Conservation (phyloP, 306 rosid species). For the Luffa aegyptiaca region DNA sequence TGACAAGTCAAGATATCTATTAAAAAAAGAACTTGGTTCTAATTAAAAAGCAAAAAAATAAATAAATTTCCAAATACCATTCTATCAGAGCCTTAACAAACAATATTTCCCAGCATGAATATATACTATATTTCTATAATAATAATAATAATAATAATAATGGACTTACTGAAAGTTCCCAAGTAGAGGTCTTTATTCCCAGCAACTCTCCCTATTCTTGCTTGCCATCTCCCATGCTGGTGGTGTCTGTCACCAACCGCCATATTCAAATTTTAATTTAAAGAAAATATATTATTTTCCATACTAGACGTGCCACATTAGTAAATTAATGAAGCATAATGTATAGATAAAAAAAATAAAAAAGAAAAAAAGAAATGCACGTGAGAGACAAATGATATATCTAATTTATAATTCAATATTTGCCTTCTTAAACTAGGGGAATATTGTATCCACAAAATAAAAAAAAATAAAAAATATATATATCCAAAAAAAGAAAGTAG, state of each 20-base stretch:
- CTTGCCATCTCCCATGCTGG: slow-evolving; percentile 98
- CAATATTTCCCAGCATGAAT: too few species aligned
- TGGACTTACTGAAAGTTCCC: slow-evolving; percentile 78
- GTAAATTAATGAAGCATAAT: neutral
- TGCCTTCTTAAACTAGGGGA: neutral
- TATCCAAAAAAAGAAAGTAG: too few species aligned
- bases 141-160: neutral
- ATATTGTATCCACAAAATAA: neutral
- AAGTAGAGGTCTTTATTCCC: slow-evolving; percentile 89
- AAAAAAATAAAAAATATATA: too few species aligned
- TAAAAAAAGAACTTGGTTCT: too few species aligned
- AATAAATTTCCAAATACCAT: too few species aligned
- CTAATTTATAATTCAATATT: neutral
- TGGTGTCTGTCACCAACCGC: slow-evolving; percentile 50
- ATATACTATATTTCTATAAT: neutral
- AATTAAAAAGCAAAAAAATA: too few species aligned
- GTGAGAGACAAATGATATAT: neutral
- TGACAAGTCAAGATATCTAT: too few species aligned
- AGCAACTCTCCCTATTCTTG: slow-evolving; percentile 90
- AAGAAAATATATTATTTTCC: neutral
- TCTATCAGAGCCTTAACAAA: too few species aligned
- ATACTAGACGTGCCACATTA: neutral
- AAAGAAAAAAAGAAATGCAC: neutral
- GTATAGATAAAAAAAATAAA: neutral
- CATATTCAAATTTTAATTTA: neutral